A percentile compares a stretch with the other conserved stretches of the same genome.
These are phyloP conservation scores for Yarrowia deformans DNA, from an alignment of 805 yeast species.

Conservation along the genomic window DNA sequence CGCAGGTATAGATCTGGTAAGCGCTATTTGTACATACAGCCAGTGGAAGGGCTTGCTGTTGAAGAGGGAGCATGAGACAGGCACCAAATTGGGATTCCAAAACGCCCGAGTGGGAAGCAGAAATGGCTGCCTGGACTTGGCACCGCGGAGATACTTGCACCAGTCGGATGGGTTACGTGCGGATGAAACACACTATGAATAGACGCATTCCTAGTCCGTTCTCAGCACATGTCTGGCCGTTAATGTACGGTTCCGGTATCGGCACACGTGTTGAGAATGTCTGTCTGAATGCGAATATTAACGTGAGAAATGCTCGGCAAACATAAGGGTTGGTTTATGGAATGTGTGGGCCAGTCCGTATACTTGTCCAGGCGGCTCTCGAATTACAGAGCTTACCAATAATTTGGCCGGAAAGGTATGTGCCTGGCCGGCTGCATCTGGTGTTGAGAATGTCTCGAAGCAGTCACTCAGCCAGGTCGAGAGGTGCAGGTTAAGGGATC, in stretches of 20 bases:
- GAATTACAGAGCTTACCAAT: too few species aligned
- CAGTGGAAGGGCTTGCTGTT: not conserved
- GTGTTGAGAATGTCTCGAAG: too few species aligned
- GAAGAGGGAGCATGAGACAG: not conserved
- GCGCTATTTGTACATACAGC: not conserved
- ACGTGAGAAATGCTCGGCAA: not conserved
- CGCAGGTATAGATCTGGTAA: conserved; percentile 9
- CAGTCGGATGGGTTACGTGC: not conserved
- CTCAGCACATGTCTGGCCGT: not conserved
- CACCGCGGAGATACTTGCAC: not conserved
- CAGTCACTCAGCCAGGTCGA: too few species aligned
- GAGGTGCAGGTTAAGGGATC: too few species aligned
- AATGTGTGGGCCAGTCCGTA: not conserved
- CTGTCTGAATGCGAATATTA: not conserved
- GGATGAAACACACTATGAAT: not conserved
- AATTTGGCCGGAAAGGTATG: too few species aligned
- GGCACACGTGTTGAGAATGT: not conserved
- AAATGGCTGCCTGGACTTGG: not conserved
- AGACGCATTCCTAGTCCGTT: not conserved
- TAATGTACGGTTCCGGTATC: not conserved
- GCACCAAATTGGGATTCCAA: not conserved
- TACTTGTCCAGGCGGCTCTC: too few species aligned
- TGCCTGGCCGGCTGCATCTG: too few species aligned
- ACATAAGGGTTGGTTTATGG: not conserved
- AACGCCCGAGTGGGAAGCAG: not conserved